Evolutionary conservation across 139 green algal species (phyloP), one percentile per base, ranked within the genome.

Genomic region (Nannochloris sp.): DNA sequence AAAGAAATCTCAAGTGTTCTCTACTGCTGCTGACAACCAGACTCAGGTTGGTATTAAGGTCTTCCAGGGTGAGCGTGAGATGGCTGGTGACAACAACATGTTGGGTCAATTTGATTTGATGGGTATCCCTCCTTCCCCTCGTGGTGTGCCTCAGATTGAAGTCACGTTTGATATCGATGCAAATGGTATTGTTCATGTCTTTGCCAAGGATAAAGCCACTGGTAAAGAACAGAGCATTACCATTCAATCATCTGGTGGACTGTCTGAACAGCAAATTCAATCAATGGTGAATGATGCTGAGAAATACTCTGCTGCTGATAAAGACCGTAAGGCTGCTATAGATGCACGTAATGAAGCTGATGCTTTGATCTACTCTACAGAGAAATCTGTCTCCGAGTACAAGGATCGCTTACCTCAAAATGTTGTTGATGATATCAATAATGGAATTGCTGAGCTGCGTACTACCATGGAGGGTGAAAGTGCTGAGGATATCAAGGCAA

Each of bases 31-130:
- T 9, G 91, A 98, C 83, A 93, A 89, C 80, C 92, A 98, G 84
- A 96, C 87, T 5, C 86, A 96, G 85, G 95, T 99, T 10, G 93
- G 90, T 70, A 99, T 99, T 87, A 99, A 99, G 87, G 95, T 99
- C 53, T 85, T 97, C 67, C 95, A 99, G 81, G 95, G 89, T 9
- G 95, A 99, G 86, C 85, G 95, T 51, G 92, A 98, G 83, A 98
- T 99, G 92, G 94, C 94, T 3, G 85, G 83, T 0, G 95, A 99
- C 83, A 99, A 98, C 87, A 98, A 99, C 83, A 72, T 90, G 73
- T 84, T 99, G 66, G 95, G 95, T n/a, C 78, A 97, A 78, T 99
- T 99, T 63, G 92, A 98, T 67, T 84, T 99, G 44, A 79, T 90
- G n/a, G 91, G 93, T 72, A 90, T 99, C 71, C 92, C 94, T 0